Evolutionary conservation across 2,329 filamentous ascomycete genomes (phyloP).

Genomic region (Claviceps capensis): DNA sequence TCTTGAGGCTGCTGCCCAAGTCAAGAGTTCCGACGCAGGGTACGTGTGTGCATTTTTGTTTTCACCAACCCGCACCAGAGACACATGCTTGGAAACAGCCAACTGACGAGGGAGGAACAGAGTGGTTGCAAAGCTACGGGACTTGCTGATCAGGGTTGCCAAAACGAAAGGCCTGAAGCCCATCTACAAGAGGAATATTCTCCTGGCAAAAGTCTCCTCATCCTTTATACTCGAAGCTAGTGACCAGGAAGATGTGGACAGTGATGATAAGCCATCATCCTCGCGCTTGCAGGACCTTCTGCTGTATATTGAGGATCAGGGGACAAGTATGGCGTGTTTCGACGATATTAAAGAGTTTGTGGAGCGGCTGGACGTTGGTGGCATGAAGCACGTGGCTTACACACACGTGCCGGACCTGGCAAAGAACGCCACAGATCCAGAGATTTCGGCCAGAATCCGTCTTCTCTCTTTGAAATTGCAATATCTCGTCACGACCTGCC

Average conservation of each 20-base stretch:
- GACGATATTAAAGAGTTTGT: slow-evolving; percentile 33
- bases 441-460: slow-evolving; percentile 14
- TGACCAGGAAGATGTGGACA: slow-evolving; percentile 16
- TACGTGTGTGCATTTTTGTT: slow-evolving; percentile 12
- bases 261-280: slow-evolving; percentile 16
- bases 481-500: slow-evolving; percentile 30
- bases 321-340: slow-evolving; percentile 27
- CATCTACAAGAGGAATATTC: slow-evolving; percentile 26
- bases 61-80: not conserved
- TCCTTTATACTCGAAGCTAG: slow-evolving; percentile 20
- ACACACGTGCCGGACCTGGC: slow-evolving; percentile 20
- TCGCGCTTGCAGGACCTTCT: slow-evolving; percentile 21
- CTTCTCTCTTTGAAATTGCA: slow-evolving; percentile 28
- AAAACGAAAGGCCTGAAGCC: slow-evolving; percentile 18
- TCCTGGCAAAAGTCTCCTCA: slow-evolving; percentile 24
- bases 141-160: slow-evolving; percentile 17
- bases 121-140: slow-evolving; percentile 13
- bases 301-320: slow-evolving; percentile 23
- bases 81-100: not conserved
- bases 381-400: slow-evolving; percentile 26
- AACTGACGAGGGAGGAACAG: slow-evolving; percentile 12
- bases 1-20: slow-evolving; percentile 23
- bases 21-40: slow-evolving; percentile 19
- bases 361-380: slow-evolving; percentile 25
- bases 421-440: slow-evolving; percentile 12